Evolutionary conservation across 495 filamentous ascomycete genomes (phyloP).

Genomic region (Lindgomyces ingoldianus): DNA sequence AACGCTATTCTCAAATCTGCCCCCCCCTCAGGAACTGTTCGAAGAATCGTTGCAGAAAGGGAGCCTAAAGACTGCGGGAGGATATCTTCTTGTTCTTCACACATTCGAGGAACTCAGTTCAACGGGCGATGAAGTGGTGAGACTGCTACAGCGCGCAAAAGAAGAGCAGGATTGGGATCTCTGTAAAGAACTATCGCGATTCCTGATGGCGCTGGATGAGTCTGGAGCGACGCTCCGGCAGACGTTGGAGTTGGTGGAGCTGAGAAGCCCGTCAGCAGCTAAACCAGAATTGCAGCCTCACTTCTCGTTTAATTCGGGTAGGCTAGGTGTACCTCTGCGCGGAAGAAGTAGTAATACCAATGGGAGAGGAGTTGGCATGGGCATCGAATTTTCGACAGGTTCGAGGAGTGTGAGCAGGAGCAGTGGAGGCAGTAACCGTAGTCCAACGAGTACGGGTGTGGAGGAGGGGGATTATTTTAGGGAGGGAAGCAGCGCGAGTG

Average conservation of each 20-base stretch:
- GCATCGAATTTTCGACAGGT: slow-evolving; percentile 13
- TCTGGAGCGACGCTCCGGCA: slow-evolving; percentile 78
- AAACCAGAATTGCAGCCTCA: slow-evolving; percentile 11
- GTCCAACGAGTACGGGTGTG: slow-evolving; percentile 14
- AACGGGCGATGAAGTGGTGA: slow-evolving; percentile 70
- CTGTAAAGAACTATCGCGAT: slow-evolving; percentile 90
- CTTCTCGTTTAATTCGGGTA: slow-evolving; percentile 18
- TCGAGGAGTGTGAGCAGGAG: slow-evolving; percentile 3
- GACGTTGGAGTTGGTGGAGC: slow-evolving; percentile 71
- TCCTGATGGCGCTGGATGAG: slow-evolving; percentile 88
- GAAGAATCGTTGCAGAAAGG: slow-evolving; percentile 83
- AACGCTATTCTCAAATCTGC: slow-evolving; percentile 85
- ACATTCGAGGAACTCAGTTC: slow-evolving; percentile 84
- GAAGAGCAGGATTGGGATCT: slow-evolving; percentile 91
- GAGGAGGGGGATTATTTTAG: slow-evolving; percentile 25
- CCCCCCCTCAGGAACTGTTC: slow-evolving; percentile 85
- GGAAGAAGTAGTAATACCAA: slow-evolving; percentile 9
- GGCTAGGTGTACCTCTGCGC: slow-evolving; percentile 20
- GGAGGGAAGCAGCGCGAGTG: background rate
- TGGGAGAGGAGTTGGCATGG: slow-evolving; percentile 23
- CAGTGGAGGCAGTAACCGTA: slow-evolving; percentile 17
- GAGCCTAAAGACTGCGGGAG: slow-evolving; percentile 91
- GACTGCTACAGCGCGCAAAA: slow-evolving; percentile 78
- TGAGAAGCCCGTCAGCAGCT: slow-evolving; percentile 51
- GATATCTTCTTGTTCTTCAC: slow-evolving; percentile 93